A percentile compares a stretch with the other conserved stretches of the same genome.
Evolutionary conservation across 306 rosid species (phyloP).

Genomic region (Trifolium pratense): DNA sequence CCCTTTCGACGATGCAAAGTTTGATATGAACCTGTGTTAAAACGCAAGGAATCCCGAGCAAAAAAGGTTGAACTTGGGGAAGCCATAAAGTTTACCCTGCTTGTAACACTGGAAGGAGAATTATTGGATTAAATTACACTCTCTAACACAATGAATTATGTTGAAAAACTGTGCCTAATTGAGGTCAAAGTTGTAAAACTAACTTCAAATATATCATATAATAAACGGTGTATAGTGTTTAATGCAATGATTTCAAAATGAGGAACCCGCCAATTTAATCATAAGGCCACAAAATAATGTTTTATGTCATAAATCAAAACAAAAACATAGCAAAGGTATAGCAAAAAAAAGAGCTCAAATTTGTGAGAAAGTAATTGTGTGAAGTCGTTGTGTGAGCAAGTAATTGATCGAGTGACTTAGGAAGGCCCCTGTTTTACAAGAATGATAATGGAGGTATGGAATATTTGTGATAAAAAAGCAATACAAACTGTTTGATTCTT

Average conservation of each 20-base stretch:
- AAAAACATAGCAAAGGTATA: constrained; percentile 5
- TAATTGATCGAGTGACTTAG: background rate
- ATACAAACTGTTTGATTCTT: background rate
- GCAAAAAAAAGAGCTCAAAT: background rate
- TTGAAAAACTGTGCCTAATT: background rate
- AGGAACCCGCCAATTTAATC: background rate
- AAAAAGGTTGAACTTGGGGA: constrained; percentile 67
- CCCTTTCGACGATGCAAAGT: constrained; percentile 62
- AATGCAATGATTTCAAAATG: background rate
- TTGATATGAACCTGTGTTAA: constrained; percentile 52
- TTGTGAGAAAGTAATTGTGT: background rate
- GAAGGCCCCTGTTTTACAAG: background rate
- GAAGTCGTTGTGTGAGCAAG: background rate
- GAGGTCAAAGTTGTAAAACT: background rate
- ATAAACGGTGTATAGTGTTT: background rate
- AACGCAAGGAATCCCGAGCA: constrained; percentile 60
- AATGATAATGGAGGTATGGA: background rate
- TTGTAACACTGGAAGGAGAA: constrained; percentile 60
- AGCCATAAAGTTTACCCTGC: constrained; percentile 59
- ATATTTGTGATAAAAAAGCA: no score
- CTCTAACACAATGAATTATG: no score
- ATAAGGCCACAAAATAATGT: background rate
- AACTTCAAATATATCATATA: constrained; percentile 7
- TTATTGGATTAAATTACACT: constrained; percentile 29
- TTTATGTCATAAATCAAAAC: background rate